These are phyloP conservation scores for Chlorella sp. DNA, from an alignment of 139 green algal genomes.

Conservation along the genomic window DNA sequence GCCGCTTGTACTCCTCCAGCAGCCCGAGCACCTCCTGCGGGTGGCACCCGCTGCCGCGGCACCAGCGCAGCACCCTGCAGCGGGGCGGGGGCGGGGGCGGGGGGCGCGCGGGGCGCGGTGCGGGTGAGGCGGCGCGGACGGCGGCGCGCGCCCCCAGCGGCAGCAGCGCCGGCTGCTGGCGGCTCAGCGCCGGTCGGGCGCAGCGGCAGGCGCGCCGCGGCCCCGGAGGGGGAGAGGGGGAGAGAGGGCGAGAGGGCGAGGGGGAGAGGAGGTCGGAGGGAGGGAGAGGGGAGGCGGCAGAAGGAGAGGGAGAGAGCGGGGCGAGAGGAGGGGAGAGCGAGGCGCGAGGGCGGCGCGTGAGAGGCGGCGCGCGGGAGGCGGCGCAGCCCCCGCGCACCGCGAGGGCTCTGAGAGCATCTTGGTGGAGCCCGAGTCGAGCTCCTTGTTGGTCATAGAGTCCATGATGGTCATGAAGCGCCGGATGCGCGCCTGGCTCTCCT, in stretches of 20 bases:
- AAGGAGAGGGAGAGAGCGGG: neutral
- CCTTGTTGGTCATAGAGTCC: constrained; percentile 95
- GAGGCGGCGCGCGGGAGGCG: neutral
- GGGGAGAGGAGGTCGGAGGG: neutral
- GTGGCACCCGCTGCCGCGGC: too few relatives aligned
- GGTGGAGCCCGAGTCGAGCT: constrained; percentile 62
- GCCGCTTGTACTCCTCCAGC: constrained; percentile 77
- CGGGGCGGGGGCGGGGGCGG: too few relatives aligned
- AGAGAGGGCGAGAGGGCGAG: neutral
- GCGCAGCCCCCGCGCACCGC: too few relatives aligned
- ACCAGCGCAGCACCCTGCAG: too few relatives aligned
- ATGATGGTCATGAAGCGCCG: constrained; percentile 97
- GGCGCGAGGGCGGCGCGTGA: neutral
- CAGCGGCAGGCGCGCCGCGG: too few relatives aligned
- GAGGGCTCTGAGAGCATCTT: constrained; percentile 48
- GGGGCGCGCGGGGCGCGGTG: too few relatives aligned
- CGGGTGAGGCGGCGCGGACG: too few relatives aligned
- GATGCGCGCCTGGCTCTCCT: constrained; percentile 83
- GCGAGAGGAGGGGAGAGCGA: neutral
- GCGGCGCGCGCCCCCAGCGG: too few relatives aligned
- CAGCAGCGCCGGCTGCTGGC: too few relatives aligned
- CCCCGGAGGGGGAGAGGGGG: too few relatives aligned
- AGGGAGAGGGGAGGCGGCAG: neutral
- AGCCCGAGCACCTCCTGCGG: constrained; percentile 66
- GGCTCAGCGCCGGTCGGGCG: too few relatives aligned